Percentiles rank a stretch among this genome's conserved stretches.
These are phyloP conservation scores for Tolypocladium paradoxum DNA, from an alignment of 2,329 filamentous ascomycete species.

Conservation along the genomic window DNA sequence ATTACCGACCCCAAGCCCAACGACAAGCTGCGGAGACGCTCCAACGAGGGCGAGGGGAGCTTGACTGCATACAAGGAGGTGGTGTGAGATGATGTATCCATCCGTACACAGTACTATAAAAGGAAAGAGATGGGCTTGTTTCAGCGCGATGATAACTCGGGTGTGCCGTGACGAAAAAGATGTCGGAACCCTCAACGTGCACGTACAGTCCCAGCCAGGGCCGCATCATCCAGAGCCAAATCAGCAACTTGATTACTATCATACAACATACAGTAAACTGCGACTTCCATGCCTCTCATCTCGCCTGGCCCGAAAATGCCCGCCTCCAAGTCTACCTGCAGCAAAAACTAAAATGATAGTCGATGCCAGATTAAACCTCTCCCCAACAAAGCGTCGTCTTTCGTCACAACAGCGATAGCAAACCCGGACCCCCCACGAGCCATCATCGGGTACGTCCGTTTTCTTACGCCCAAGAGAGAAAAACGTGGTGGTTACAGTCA, in stretches of 20 bases:
- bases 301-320: slow-evolving; percentile 2
- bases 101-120: too few species aligned
- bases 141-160: not conserved
- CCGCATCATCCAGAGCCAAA: not conserved
- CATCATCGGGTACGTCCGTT: not conserved
- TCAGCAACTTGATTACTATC: slow-evolving; percentile 7
- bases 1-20: slow-evolving; percentile 38
- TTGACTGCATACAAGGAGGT: not conserved
- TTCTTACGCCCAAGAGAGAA: not conserved
- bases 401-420: not conserved
- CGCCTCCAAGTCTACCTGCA: slow-evolving; percentile 3
- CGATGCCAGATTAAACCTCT: not conserved
- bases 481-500: slow-evolving; percentile 3
- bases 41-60: not conserved
- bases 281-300: not conserved
- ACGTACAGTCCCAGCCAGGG: not conserved
- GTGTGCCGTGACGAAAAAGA: not conserved
- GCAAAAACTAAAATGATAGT: not conserved
- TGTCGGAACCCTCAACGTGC: too few species aligned
- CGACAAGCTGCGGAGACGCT: slow-evolving; percentile 8
- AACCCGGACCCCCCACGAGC: not conserved
- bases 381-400: not conserved
- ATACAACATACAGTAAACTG: slow-evolving; percentile 3
- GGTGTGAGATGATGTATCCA: not conserved
- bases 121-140: not conserved